A percentile compares a stretch with the other conserved stretches of the same genome.
Evolutionary conservation across 2,329 filamentous ascomycete species (phyloP).

Genomic region (Cryphonectria japonica): DNA sequence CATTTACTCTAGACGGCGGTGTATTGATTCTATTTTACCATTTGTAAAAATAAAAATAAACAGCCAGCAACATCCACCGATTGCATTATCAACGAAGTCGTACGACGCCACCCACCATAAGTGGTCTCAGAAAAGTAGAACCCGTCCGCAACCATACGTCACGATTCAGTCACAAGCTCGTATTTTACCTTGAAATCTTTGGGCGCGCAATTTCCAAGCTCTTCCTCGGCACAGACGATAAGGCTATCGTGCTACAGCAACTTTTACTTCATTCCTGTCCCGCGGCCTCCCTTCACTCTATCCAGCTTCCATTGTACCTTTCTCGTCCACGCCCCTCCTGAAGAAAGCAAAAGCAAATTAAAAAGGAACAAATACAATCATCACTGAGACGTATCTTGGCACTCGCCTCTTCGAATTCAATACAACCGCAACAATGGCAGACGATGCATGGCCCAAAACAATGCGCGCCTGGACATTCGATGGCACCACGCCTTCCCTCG

Average conservation of each 20-base stretch:
- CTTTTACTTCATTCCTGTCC: not conserved
- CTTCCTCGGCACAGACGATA: not conserved
- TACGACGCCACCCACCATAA: too few species aligned
- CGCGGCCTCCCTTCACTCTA: too few species aligned
- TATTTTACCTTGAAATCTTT: not conserved
- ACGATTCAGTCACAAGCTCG: not conserved
- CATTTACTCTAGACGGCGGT: not conserved
- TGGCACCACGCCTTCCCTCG: slow-evolving; percentile 49
- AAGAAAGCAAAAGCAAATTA: too few species aligned
- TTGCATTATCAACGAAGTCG: too few species aligned
- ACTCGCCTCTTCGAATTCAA: not conserved
- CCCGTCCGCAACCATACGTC: not conserved
- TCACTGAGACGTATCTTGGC: not conserved
- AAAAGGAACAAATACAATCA: not conserved
- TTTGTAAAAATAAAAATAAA: too few species aligned
- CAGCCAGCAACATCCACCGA: too few species aligned
- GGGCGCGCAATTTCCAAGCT: not conserved
- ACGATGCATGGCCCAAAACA: slow-evolving; percentile 29
- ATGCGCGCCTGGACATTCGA: slow-evolving; percentile 65
- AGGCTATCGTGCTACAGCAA: not conserved
- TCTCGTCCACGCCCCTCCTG: not conserved
- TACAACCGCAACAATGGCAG: not conserved
- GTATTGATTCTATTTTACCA: too few species aligned
- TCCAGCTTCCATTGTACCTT: not conserved
- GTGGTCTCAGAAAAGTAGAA: not conserved